A percentile compares a stretch with the other conserved stretches of the same genome.
Conservation (phyloP, 2,329 filamentous ascomycete genomes). For the Colletotrichum sp. region DNA sequence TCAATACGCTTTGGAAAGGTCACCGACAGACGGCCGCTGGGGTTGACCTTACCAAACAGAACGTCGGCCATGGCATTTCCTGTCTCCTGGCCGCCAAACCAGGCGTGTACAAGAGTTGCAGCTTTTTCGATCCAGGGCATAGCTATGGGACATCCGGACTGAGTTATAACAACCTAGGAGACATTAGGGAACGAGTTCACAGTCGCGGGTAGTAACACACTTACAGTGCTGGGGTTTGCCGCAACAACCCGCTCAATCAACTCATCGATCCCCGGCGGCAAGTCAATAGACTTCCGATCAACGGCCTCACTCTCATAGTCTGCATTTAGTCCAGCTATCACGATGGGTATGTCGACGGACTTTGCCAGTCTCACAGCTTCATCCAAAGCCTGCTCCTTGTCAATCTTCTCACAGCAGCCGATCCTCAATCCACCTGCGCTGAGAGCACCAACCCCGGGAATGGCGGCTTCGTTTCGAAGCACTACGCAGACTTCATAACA, state of each 20-base stretch:
- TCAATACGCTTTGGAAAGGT: slow-evolving; percentile 68
- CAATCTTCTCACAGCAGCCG: neutral
- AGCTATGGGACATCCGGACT: slow-evolving; percentile 61
- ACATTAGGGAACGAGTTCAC: no score
- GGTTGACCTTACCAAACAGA: slow-evolving; percentile 26
- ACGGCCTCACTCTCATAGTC: slow-evolving; percentile 53
- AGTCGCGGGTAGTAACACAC: neutral
- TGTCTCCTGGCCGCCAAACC: slow-evolving; percentile 29
- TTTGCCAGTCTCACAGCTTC: slow-evolving; percentile 44
- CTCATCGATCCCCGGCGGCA: slow-evolving; percentile 63
- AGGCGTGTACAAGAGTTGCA: slow-evolving; percentile 35
- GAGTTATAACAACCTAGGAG: slow-evolving; percentile 32
- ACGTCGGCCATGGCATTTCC: slow-evolving; percentile 29
- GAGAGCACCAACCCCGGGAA: neutral
- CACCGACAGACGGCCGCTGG: slow-evolving; percentile 72
- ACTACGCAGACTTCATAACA: neutral
- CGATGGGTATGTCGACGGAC: slow-evolving; percentile 62
- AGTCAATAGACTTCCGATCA: slow-evolving; percentile 71
- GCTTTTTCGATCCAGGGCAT: slow-evolving; percentile 53
- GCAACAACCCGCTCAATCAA: slow-evolving; percentile 59
- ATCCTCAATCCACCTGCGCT: neutral
- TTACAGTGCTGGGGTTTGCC: slow-evolving; percentile 60
- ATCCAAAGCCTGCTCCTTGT: slow-evolving; percentile 10
- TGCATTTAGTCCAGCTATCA: slow-evolving; percentile 59
- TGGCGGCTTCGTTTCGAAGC: neutral